These are phyloP conservation scores for Mesotaenium endlicherianum DNA, from an alignment of 139 green algal species.

Conservation along the genomic window DNA sequence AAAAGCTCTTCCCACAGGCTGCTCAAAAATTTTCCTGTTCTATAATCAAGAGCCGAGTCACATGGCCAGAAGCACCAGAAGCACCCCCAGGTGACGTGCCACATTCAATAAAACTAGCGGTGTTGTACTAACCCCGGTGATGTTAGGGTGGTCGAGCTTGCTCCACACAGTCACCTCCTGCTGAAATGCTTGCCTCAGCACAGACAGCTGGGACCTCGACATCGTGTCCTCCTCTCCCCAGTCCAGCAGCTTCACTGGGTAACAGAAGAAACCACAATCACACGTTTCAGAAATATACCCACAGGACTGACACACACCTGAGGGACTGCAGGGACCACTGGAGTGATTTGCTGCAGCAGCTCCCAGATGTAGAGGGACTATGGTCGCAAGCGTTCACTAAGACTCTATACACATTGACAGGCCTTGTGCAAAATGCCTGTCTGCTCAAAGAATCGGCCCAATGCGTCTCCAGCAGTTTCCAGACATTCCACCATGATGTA, in stretches of 20 bases:
- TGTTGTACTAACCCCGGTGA: constrained; percentile 28
- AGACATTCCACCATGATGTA: no score
- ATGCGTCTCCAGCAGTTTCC: no score
- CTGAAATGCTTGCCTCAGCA: constrained; percentile 4
- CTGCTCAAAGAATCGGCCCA: background rate
- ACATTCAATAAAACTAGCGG: no score
- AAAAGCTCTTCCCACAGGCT: no score
- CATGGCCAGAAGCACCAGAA: no score
- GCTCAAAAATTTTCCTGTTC: no score
- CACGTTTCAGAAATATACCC: background rate
- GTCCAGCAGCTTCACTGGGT: constrained; percentile 40
- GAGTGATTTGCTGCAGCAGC: background rate
- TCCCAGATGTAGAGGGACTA: background rate
- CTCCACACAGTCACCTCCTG: constrained; percentile 43
- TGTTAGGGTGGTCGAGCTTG: constrained; percentile 11
- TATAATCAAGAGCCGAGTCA: no score
- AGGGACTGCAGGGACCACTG: background rate
- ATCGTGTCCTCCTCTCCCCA: constrained; percentile 28
- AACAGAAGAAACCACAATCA: background rate
- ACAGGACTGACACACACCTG: background rate
- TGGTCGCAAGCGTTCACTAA: background rate
- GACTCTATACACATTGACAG: background rate
- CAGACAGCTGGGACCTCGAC: background rate
- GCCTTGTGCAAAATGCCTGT: background rate
- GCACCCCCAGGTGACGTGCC: no score